phyloP scores from a whole-genome alignment of 495 filamentous ascomycete genomes.

The Talaromyces nanjingensis region DNA sequence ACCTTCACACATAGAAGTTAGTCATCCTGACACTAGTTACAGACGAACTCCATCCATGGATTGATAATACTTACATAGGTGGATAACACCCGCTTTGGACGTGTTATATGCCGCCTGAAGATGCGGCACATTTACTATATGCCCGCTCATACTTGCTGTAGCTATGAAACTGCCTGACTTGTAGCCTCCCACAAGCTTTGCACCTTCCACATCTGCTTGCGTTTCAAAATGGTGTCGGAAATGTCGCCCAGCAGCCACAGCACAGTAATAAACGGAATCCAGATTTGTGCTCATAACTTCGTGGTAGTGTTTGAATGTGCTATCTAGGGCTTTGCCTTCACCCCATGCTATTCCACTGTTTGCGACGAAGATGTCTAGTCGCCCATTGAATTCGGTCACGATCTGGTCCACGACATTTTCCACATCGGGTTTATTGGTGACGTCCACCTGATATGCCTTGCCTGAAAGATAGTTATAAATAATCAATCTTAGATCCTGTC shows the following conservation, averaged over 20 bases:
- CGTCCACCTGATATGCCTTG: constrained; percentile 1
- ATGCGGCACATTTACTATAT: constrained; percentile 85
- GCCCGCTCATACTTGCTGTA: constrained; percentile 61
- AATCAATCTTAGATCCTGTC: not conserved
- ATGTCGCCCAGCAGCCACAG: constrained; percentile 33
- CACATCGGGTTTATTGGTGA: not conserved
- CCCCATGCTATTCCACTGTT: constrained; percentile 61
- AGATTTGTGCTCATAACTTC: constrained; percentile 41
- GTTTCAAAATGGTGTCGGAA: constrained; percentile 25
- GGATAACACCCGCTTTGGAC: constrained; percentile 77
- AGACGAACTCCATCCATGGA: not conserved
- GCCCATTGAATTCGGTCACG: constrained; percentile 53
- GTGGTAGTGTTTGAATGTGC: constrained; percentile 21
- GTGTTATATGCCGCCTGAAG: constrained; percentile 82
- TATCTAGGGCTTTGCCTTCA: constrained; percentile 27
- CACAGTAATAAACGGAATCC: constrained; percentile 40
- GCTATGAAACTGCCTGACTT: constrained; percentile 35
- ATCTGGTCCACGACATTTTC: constrained; percentile 36
- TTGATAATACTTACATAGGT: constrained; percentile 53
- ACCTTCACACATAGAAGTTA: not conserved
- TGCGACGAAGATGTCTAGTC: constrained; percentile 69
- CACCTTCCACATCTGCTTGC: not conserved
- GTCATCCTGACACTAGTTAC: not conserved
- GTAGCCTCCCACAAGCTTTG: not conserved
- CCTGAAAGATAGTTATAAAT: not conserved